Percentiles rank a stretch among this genome's conserved stretches.
Evolutionary conservation across 257 asterid species (phyloP).

Genomic region (Nicotiana attenuata): DNA sequence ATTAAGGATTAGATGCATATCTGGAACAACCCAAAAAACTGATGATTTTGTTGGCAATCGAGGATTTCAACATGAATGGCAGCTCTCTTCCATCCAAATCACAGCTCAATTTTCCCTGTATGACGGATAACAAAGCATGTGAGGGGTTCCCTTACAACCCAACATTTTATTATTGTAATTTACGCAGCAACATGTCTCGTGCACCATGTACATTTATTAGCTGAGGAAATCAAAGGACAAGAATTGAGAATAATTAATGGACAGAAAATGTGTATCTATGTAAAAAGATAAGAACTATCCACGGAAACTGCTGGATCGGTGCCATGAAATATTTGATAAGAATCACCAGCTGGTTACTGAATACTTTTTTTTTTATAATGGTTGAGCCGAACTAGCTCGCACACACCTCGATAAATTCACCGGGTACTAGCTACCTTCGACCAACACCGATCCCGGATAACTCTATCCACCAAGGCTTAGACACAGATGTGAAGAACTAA

Average conservation of each 20-base stretch:
- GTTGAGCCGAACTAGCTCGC: too few species aligned
- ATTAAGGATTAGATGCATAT: slow-evolving; percentile 26
- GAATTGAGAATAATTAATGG: not conserved
- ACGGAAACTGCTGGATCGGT: not conserved
- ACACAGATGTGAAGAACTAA: too few species aligned
- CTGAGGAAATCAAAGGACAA: not conserved
- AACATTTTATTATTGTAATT: slow-evolving; percentile 17
- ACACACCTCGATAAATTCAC: too few species aligned
- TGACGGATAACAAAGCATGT: slow-evolving; percentile 29
- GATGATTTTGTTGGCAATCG: slow-evolving; percentile 1
- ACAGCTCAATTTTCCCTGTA: slow-evolving; percentile 39
- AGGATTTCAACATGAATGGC: slow-evolving; percentile 24
- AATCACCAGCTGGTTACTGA: not conserved
- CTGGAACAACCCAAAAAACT: slow-evolving; percentile 7
- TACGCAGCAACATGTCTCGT: slow-evolving; percentile 21
- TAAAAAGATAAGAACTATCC: not conserved
- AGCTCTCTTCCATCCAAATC: slow-evolving; percentile 31
- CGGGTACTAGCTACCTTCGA: too few species aligned
- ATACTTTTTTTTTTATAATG: too few species aligned
- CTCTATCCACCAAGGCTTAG: too few species aligned
- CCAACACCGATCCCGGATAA: too few species aligned
- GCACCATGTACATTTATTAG: not conserved
- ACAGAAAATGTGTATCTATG: not conserved
- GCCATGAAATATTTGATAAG: not conserved
- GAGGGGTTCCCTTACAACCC: slow-evolving; percentile 25